These are phyloP conservation scores for Phytophthora agathidicida DNA, from an alignment of 352 stramenopile genomes.

Conservation along the genomic window DNA sequence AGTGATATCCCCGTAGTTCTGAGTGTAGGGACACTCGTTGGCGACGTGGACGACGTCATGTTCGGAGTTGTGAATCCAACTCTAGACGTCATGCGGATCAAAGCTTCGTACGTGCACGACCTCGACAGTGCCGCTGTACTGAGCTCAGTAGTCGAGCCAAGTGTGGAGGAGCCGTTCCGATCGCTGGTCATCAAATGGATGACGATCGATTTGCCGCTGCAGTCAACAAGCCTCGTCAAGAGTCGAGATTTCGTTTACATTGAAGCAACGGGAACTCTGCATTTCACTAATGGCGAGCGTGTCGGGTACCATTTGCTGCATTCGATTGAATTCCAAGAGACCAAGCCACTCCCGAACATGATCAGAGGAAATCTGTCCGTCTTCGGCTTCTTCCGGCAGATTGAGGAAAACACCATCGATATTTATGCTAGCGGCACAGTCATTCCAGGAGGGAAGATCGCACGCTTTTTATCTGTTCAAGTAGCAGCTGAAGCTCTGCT, in stretches of 20 bases:
- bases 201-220: conserved; percentile 26
- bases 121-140: conserved; percentile 32
- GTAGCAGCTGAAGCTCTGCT: conserved; percentile 34
- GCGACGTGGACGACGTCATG: conserved; percentile 43
- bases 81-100: conserved; percentile 38
- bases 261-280: conserved; percentile 27
- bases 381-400: conserved; percentile 48
- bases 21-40: conserved; percentile 32
- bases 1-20: conserved; percentile 22
- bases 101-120: conserved; percentile 34
- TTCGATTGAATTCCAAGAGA: conserved; percentile 42
- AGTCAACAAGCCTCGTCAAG: conserved; percentile 13
- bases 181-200: conserved; percentile 41
- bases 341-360: conserved; percentile 29
- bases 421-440: conserved; percentile 35
- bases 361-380: conserved; percentile 43
- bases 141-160: conserved; percentile 24
- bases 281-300: conserved; percentile 23
- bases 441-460: conserved; percentile 25
- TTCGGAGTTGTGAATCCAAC: conserved; percentile 38
- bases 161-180: conserved; percentile 23
- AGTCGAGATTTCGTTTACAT: conserved; percentile 41
- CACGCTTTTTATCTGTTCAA: conserved; percentile 26
- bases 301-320: conserved; percentile 42
- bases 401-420: conserved; percentile 35